phyloP scores from a whole-genome alignment of 768 basidiomycete species.

The Suillus discolor region DNA sequence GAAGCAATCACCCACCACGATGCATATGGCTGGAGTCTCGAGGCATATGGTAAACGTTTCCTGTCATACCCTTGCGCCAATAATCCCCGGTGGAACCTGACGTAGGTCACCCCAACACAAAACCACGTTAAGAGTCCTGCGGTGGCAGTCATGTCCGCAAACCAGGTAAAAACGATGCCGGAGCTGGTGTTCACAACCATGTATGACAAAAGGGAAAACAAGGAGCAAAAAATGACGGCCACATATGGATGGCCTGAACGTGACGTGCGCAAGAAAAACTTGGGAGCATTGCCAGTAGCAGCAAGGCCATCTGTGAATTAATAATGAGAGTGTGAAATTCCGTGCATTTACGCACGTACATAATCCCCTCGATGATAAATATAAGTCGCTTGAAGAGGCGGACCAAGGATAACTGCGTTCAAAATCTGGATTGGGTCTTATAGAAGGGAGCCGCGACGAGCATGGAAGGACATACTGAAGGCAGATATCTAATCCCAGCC shows the following conservation, averaged over 20 bases:
- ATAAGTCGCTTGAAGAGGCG: background rate
- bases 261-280: background rate
- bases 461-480: background rate
- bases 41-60: background rate
- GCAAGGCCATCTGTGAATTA: background rate
- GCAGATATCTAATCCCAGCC: background rate
- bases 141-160: background rate
- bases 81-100: background rate
- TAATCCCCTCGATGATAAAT: background rate
- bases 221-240: background rate
- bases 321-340: background rate
- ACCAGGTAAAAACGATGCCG: background rate
- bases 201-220: background rate
- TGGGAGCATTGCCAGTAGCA: background rate
- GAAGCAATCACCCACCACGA: background rate
- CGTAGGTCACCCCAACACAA: background rate
- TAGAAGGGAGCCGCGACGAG: background rate
- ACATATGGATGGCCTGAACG: background rate
- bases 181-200: background rate
- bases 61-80: background rate
- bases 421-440: background rate
- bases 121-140: background rate
- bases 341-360: background rate
- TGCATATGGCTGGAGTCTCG: background rate
- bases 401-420: background rate